Conservation (phyloP, 257 asterid genomes). For the Nicotiana attenuata region DNA sequence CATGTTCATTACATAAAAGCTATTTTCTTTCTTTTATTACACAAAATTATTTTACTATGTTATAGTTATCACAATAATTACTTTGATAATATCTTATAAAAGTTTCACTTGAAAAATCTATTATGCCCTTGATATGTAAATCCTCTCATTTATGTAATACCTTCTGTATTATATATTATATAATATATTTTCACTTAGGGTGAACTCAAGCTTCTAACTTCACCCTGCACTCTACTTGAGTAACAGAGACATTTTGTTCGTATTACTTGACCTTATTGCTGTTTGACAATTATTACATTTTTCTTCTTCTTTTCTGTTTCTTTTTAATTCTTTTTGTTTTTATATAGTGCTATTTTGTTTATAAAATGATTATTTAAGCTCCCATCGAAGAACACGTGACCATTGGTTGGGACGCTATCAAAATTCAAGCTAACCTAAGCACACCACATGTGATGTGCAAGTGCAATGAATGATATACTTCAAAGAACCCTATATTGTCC, state of each 20-base stretch:
- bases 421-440: not conserved
- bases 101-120: no score
- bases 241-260: not conserved
- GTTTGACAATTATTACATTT: not conserved
- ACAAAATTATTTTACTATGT: no score
- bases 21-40: no score
- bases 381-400: slow-evolving; percentile 24
- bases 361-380: not conserved
- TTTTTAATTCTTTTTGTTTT: not conserved
- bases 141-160: no score
- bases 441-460: not conserved
- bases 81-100: no score
- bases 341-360: not conserved
- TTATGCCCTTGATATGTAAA: no score
- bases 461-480: not conserved
- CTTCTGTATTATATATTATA: no score
- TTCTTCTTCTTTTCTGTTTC: not conserved
- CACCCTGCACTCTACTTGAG: no score
- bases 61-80: no score
- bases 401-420: not conserved
- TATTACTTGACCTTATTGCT: not conserved
- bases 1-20: no score
- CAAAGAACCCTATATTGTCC: not conserved
- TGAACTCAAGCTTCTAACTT: no score
- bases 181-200: no score